Base-by-base conservation (phyloP, 192 early-diverging fungal genomes). In the Backusella luteola region DNA sequence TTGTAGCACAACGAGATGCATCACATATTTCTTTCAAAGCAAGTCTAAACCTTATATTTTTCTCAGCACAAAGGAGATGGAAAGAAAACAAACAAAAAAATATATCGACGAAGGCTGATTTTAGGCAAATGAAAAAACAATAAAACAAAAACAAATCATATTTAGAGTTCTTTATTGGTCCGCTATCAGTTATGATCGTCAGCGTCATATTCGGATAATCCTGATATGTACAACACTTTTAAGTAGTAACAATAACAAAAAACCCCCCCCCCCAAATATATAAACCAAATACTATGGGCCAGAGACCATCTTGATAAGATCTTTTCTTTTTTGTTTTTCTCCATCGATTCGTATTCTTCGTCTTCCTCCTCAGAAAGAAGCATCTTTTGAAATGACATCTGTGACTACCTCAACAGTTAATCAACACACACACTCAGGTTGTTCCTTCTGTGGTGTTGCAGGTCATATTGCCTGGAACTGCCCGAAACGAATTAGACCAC, bases 391-490 rank as follows among this genome's bases (percentile, higher is more conserved):
- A 59, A 59, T 59, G 56, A 23, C 23, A 23, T 8, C 56, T 59
- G 56, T 59, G 23, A 59, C 56, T 59, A 59, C 23, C 2, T 26
- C 56, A 12, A 12, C 3, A 11, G n/a, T 29, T 26, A 59, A 59
- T 59, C 56, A 59, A 59, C 56, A 59, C 56, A 26, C 56, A 59
- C 9, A 59, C 56, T 59, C 29, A 14, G 26, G 44, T 6, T 80
- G 78, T 35, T 80, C 78, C 23, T 80, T 75, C 52, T 80, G 78
- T 39, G 70, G 70, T 70, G 32, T 63, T 9, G 36, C 26, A 15
- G 74, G 63, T 35, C 78, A 80, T 70, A 70, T 72, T 71, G 74
- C 78, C 6, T 79, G 78, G 78, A 75, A 75, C 26, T 79, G 78
- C 32, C 78, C 78, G 49, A 80, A 80, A 75, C 69, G 78, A 44